These are phyloP conservation scores for Corchorus olitorius DNA, from an alignment of 345 rosid species.

Conservation along the genomic window DNA sequence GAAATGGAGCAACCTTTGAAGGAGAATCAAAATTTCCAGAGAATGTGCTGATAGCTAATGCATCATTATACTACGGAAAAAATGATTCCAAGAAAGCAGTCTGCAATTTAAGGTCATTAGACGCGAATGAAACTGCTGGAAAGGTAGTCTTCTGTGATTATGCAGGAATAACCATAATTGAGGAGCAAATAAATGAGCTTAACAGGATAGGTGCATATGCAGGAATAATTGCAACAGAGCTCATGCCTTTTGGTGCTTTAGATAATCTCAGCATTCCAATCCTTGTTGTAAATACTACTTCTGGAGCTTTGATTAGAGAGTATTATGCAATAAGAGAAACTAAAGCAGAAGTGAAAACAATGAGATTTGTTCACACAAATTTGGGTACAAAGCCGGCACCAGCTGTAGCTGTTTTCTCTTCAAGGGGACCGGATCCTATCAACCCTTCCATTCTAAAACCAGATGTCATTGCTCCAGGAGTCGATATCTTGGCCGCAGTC, in stretches of 20 bases:
- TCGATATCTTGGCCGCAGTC: conserved; percentile 15
- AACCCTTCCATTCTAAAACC: conserved; percentile 2
- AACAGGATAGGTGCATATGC: conserved; percentile 39
- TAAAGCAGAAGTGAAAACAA: background rate
- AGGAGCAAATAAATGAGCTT: conserved; percentile 32
- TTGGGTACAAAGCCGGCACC: background rate
- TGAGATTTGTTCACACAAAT: background rate
- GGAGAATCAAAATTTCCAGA: background rate
- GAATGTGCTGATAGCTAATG: background rate
- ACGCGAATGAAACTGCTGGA: conserved; percentile 30
- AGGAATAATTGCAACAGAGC: conserved; percentile 36
- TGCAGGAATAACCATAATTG: background rate
- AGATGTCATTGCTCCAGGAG: conserved; percentile 24
- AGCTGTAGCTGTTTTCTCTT: background rate
- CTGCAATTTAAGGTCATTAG: conserved; percentile 17
- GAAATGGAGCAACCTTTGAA: background rate
- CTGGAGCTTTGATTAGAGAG: background rate
- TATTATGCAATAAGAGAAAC: background rate
- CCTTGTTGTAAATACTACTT: background rate
- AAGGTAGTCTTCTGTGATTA: conserved; percentile 43
- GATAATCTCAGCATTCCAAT: conserved; percentile 14
- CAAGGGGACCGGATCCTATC: conserved; percentile 8
- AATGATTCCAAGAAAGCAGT: background rate
- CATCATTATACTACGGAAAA: background rate
- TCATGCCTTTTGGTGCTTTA: conserved; percentile 8